Conservation (phyloP, 2,329 filamentous ascomycete genomes). For the Pseudogymnoascus sp. region DNA sequence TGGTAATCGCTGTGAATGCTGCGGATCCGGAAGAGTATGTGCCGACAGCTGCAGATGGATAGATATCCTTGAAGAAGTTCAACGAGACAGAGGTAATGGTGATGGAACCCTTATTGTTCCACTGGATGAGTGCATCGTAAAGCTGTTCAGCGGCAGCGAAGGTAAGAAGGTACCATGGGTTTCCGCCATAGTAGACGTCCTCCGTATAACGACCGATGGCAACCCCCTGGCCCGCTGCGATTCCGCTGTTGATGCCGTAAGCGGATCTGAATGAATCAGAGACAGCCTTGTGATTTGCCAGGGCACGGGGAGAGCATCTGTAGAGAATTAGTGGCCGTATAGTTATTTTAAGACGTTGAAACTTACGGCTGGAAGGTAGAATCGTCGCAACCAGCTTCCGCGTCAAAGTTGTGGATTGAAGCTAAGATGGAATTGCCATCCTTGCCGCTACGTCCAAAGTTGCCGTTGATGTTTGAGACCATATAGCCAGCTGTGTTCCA, state of each 20-base stretch:
- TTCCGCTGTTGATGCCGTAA: constrained; percentile 62
- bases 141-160: constrained; percentile 72
- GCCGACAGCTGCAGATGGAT: constrained; percentile 50
- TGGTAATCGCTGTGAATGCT: no score
- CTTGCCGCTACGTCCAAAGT: constrained; percentile 55
- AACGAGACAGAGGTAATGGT: constrained; percentile 57
- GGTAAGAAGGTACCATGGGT: constrained; percentile 74
- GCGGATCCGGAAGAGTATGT: constrained; percentile 42
- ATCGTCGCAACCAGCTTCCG: constrained; percentile 56
- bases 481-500: constrained; percentile 58
- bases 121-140: constrained; percentile 67
- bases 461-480: constrained; percentile 58
- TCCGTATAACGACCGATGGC: constrained; percentile 62
- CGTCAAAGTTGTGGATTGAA: constrained; percentile 63
- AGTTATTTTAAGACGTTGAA: constrained; percentile 25
- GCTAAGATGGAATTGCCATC: constrained; percentile 63
- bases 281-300: constrained; percentile 69
- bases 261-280: constrained; percentile 66
- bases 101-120: constrained; percentile 55
- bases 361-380: constrained; percentile 62
- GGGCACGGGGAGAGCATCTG: constrained; percentile 25
- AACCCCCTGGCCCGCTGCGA: constrained; percentile 39
- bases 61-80: constrained; percentile 62
- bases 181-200: constrained; percentile 67
- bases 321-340: not conserved